These are phyloP conservation scores for Fraxinus pennsylvanica DNA, from an alignment of 257 asterid species.

Conservation along the genomic window DNA sequence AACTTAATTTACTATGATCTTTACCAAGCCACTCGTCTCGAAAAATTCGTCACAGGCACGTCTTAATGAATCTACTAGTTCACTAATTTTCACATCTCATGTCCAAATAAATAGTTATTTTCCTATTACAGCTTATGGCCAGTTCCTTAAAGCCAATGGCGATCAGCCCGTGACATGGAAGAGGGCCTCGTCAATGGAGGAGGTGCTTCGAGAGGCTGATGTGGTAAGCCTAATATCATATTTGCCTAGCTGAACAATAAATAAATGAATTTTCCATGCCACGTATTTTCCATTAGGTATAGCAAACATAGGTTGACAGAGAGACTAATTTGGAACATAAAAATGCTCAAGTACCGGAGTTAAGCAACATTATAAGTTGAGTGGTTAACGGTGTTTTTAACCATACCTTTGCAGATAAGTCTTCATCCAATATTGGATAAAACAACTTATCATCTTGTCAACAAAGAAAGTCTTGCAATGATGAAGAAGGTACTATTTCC, in stretches of 20 bases:
- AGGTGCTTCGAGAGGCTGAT: constrained; percentile 89
- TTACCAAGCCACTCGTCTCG: constrained; percentile 94
- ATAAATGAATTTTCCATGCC: background rate
- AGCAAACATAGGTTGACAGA: background rate
- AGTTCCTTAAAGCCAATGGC: constrained; percentile 88
- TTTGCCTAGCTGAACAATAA: background rate
- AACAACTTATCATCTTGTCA: constrained; percentile 91
- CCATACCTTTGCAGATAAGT: constrained; percentile 64
- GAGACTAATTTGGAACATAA: background rate
- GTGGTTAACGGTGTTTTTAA: background rate
- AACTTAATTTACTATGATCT: constrained; percentile 92
- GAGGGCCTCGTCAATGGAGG: constrained; percentile 87
- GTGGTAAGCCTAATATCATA: constrained; percentile 42
- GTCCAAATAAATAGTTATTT: constrained; percentile 4
- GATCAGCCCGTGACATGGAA: constrained; percentile 92
- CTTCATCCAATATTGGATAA: constrained; percentile 92
- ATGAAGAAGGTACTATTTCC: constrained; percentile 74
- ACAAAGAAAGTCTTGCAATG: constrained; percentile 82
- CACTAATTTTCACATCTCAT: background rate
- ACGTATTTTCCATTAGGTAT: too few relatives aligned
- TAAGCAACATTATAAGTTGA: background rate
- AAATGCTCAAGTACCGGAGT: background rate
- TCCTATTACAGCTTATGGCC: constrained; percentile 74
- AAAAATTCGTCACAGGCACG: constrained; percentile 87
- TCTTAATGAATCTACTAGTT: constrained; percentile 5